Base-by-base conservation (phyloP, 2,329 filamentous ascomycete genomes). In the Sclerotiophoma versabilis region DNA sequence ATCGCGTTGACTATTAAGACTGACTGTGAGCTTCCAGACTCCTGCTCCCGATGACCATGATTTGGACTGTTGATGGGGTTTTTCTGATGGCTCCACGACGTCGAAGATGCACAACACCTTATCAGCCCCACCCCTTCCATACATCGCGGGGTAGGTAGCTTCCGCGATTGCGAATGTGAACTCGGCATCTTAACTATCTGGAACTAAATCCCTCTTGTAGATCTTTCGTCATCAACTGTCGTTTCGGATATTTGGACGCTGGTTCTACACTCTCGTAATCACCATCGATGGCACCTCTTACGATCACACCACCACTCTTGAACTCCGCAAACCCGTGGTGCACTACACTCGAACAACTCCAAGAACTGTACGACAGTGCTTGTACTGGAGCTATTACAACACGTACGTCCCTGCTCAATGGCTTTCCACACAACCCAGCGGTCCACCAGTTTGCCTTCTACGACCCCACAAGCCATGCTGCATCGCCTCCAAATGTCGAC, bases 261-360 rank as follows among this genome's bases (percentile, higher is more conserved):
- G 36, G 20, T 49, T 19, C 34, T 23, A 27, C n/a, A 6, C 17
- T 37, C 14, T n/a, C 11, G 23, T 17, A 6, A 14, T 17, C 15
- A 11, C 17, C 25, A 51, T 32, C 11, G 20, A 69, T 72, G 69
- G 65, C 62, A 33, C 56, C 75, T 9, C 75, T 89, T 9, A 44
- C 62, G 7, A 84, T 92, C 55, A 63, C 78, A 36, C 88, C 88
- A 0, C 88, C 88, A 0, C 78, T 93, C 6, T 78, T 92, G 60
- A 93, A 93, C 75, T 89, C 89, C 0, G 85, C 90, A 25, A 88
- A 84, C 43, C 90, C 90, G 0, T 92, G 89, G 89, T 89, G 89
- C 22, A 91, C 88, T 0, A 85, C 83, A 2, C 72, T 82, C 5
- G 78, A 82, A 4, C 84, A 92, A 59, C 81, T 93, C 4, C 71